These are phyloP conservation scores for Trichoderma breve DNA, from an alignment of 2,329 filamentous ascomycete genomes.

Conservation along the genomic window DNA sequence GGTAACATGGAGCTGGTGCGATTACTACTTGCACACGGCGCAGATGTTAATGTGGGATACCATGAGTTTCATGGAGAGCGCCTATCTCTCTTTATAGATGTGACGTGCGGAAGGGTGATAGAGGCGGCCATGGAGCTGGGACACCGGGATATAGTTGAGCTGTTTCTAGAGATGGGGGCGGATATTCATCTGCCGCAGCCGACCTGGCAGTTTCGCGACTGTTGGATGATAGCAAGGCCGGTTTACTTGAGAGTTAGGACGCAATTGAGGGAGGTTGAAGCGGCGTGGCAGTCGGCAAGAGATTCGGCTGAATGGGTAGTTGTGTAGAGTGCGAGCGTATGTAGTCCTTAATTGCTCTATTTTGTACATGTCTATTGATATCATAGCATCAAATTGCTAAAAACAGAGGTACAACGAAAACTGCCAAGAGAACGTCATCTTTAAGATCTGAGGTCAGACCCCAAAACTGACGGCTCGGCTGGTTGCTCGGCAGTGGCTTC, in stretches of 20 bases:
- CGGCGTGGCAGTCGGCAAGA: no score
- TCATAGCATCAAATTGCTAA: neutral
- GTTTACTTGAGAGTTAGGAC: neutral
- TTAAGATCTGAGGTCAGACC: neutral
- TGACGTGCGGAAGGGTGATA: neutral
- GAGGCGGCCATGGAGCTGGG: neutral
- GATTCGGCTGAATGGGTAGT: neutral
- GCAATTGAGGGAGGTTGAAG: neutral
- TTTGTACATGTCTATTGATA: neutral
- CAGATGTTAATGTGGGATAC: neutral
- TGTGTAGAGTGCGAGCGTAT: neutral
- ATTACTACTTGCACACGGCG: neutral
- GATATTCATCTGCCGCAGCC: neutral
- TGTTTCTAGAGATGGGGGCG: conserved; percentile 3
- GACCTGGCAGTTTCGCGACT: neutral
- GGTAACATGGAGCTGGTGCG: neutral
- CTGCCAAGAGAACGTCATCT: neutral
- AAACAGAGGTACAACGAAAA: neutral
- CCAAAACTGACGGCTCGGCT: neutral
- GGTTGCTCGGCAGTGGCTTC: neutral
- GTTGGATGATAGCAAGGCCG: neutral
- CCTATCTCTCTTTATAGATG: neutral
- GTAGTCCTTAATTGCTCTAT: neutral
- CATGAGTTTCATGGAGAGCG: neutral
- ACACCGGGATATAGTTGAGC: neutral